These are phyloP conservation scores for Sugiyamaella paludigena DNA, from an alignment of 1,139 yeast species.

Conservation along the genomic window DNA sequence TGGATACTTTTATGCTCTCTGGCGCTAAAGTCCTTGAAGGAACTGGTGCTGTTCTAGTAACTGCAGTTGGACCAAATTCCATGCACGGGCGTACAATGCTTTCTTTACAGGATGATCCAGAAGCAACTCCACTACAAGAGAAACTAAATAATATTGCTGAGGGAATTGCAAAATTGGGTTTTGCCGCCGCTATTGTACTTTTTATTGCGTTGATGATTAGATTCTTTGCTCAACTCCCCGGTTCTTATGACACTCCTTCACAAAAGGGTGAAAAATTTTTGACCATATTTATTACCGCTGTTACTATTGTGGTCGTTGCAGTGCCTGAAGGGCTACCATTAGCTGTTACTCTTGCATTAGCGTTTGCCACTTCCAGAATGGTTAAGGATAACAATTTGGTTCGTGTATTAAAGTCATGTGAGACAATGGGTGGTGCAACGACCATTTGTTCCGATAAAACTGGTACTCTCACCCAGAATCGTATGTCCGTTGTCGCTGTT, in stretches of 20 bases:
- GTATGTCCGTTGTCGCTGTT: constrained; percentile 85
- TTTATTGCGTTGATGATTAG: constrained; percentile 77
- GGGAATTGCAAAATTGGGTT: constrained; percentile 91
- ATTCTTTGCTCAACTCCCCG: constrained; percentile 65
- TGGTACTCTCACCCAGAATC: constrained; percentile 91
- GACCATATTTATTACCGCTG: constrained; percentile 83
- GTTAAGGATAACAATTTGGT: constrained; percentile 94
- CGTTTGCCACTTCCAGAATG: constrained; percentile 98
- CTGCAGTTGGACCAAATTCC: constrained; percentile 87
- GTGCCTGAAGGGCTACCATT: constrained; percentile 97
- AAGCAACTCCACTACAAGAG: constrained; percentile 84
- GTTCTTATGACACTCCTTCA: constrained; percentile 52
- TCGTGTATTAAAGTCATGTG: constrained; percentile 91
- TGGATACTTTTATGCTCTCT: constrained; percentile 82
- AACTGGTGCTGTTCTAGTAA: constrained; percentile 77
- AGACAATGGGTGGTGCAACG: constrained; percentile 98
- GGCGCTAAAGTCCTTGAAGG: constrained; percentile 90
- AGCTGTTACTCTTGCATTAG: constrained; percentile 93
- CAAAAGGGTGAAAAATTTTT: constrained; percentile 82
- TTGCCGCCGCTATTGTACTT: constrained; percentile 74
- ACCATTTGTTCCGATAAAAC: constrained; percentile 97
- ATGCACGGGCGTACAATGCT: constrained; percentile 90
- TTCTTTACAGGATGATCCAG: constrained; percentile 69
- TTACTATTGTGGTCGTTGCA: constrained; percentile 92
- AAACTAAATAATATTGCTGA: constrained; percentile 82